Base-by-base conservation (phyloP, 164 flowering plant genomes). In the Nelumbo lutea region DNA sequence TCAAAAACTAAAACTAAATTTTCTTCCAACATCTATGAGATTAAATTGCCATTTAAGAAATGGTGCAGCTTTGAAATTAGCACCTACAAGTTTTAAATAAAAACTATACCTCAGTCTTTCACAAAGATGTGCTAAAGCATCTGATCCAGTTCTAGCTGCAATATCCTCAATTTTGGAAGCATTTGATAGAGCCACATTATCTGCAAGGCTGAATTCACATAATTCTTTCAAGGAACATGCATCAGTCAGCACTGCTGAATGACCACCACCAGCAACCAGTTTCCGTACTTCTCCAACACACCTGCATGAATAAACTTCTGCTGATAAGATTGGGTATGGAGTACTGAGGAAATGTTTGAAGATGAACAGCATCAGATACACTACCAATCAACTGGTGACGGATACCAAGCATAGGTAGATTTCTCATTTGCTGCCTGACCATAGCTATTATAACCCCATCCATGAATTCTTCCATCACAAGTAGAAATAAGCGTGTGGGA, bases 231-330 rank as follows among this genome's bases (percentile, higher is more conserved):
- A 80, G 56, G 99, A 89, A 72, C 84, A 89, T 57, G 97, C 94
- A 82, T 95, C 98, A 70, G 99, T 95, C 72, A 92, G 70, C 53
- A 92, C 97, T 66, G 99, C 99, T 2, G 99, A 90, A 77, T 95
- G 99, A 43, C 99, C 99, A 62, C 99, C 99, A 60, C 99, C 99
- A 73, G 99, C 99, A 47, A 96, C 96, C 73, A 95, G 76, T 75
- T 90, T 92, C 57, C 89, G 82, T 27, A 90, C 90, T 78, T 85
- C 93, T 62, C 99, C 99, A 69, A 95, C 89, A 72, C 99, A 92
- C 97, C 97, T 95, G 77, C 67, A 75, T 9, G 45, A 62, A 55
- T 27, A 61, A 45, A 69, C 46, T 71, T 70, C 60, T 60, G 70
- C 63, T 38, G 66, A 52, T 48, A 62, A 71, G 59, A 39, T 40